Conservation (phyloP, 176 grass and related monocot genomes). For the Rhynchospora breviuscula region DNA sequence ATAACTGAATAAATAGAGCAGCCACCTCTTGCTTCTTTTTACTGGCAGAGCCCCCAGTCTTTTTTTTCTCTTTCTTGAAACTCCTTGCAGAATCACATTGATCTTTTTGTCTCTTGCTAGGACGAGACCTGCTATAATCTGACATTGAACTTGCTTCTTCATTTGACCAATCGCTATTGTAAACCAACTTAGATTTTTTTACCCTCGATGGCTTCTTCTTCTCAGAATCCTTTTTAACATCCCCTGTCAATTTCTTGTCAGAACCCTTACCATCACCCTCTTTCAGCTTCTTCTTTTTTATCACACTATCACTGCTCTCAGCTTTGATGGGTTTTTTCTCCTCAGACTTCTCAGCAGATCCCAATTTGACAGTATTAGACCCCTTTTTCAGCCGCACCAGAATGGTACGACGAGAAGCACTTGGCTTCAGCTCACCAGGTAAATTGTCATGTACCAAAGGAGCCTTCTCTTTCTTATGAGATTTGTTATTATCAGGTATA, state of each 20-base stretch:
- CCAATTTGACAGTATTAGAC: slow-evolving; percentile 1
- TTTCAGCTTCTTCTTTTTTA: background rate
- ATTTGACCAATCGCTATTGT: slow-evolving; percentile 36
- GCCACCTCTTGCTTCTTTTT: slow-evolving; percentile 69
- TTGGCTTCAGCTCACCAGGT: background rate
- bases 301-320: background rate
- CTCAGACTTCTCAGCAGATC: slow-evolving; percentile 14
- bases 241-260: slow-evolving; percentile 8
- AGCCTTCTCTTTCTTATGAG: slow-evolving; percentile 16
- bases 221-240: slow-evolving; percentile 14
- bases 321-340: slow-evolving; percentile 3
- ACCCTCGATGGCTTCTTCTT: slow-evolving; percentile 27
- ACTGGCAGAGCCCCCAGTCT: slow-evolving; percentile 38
- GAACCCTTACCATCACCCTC: slow-evolving; percentile 15
- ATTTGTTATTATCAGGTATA: slow-evolving; percentile 3
- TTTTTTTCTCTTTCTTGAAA: slow-evolving; percentile 64
- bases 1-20: slow-evolving; percentile 11
- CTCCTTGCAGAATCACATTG: slow-evolving; percentile 39
- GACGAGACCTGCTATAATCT: slow-evolving; percentile 41
- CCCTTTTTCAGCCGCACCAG: slow-evolving; percentile 16
- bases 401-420: slow-evolving; percentile 18
- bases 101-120: slow-evolving; percentile 55
- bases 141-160: slow-evolving; percentile 46
- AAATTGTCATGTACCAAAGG: background rate
- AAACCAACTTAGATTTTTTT: slow-evolving; percentile 48